Evolutionary conservation across 352 stramenopile species (phyloP), one percentile per base, ranked within the genome.

Genomic region (Globisporangium sylvaticum): DNA sequence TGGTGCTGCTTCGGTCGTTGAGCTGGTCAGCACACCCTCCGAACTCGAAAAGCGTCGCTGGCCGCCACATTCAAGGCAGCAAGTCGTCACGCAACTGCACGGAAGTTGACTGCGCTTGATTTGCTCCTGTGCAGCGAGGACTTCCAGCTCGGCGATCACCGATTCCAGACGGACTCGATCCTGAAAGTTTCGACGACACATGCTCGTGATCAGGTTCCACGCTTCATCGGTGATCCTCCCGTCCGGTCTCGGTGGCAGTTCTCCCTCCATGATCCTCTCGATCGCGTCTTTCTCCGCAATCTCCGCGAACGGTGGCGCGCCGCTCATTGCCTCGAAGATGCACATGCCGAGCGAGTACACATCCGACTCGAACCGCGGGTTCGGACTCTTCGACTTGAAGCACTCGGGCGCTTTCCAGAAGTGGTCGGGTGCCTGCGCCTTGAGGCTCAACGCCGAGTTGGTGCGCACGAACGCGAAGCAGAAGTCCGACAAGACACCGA

Each of bases 401-500:
- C 44, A 64, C 56, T 76, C 70, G 15, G 70, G 66, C 15, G 70
- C 64, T 53, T 69, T 71, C 67, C 71, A 77, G 58, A 69, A 8
- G 56, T 68, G 62, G 6, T 37, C 42, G 6, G 66, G 31, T n/a
- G 73, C 10, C 56, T 68, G 54, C n/a, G 53, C 29, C 57, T 76
- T 76, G 42, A 65, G 22, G 62, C 73, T 79, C 66, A 79, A 44
- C 10, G 20, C 54, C 8, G 69, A 72, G 48, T 63, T 71, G 14
- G 37, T n/a, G 44, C 69, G 69, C 5, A 71, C 62, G 48, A 75
- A 78, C 3, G 72, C 58, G 57, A 74, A 78, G 29, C 34, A 20
- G 67, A 78, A 78, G 63, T 78, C 72, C 4, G 72, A 76, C n/a
- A 79, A 57, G 4, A 79, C 64, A 31, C 73, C 73, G 4, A 63